A percentile compares a stretch with the other conserved stretches of the same genome.
These are phyloP conservation scores for Amphichorda felina DNA, from an alignment of 2,329 filamentous ascomycete genomes.

Conservation along the genomic window DNA sequence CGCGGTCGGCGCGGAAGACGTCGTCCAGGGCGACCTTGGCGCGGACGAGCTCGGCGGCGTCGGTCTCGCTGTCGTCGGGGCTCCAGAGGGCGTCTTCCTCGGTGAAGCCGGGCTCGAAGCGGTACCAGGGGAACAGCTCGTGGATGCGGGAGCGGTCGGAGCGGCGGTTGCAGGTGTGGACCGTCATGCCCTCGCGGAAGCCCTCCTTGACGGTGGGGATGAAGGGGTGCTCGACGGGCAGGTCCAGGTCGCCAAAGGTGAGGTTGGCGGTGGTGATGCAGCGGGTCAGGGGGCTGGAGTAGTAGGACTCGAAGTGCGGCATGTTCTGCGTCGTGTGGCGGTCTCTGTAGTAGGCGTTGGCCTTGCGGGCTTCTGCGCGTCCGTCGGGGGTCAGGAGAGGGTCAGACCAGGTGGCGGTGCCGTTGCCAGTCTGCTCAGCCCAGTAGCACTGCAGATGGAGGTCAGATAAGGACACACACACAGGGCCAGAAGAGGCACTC, in stretches of 20 bases:
- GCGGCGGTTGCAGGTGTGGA: slow-evolving; percentile 57
- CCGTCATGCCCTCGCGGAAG: slow-evolving; percentile 53
- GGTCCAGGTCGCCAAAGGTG: slow-evolving; percentile 42
- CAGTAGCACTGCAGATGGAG: slow-evolving; percentile 44
- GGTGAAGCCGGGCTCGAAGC: slow-evolving; percentile 48
- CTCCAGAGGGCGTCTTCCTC: slow-evolving; percentile 39
- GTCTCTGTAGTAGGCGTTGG: slow-evolving; percentile 45
- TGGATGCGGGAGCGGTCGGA: slow-evolving; percentile 41
- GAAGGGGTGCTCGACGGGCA: slow-evolving; percentile 40
- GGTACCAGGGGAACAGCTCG: slow-evolving; percentile 36
- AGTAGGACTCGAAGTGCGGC: slow-evolving; percentile 51
- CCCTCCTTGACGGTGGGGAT: slow-evolving; percentile 50
- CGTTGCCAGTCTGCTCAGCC: slow-evolving; percentile 51
- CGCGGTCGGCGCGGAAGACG: slow-evolving; percentile 38
- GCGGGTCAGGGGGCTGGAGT: slow-evolving; percentile 50
- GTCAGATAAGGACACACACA: too few species aligned
- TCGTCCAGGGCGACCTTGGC: slow-evolving; percentile 41
- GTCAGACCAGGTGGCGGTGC: slow-evolving; percentile 50
- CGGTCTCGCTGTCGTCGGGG: slow-evolving; percentile 26
- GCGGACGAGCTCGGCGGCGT: slow-evolving; percentile 33
- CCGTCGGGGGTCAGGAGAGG: slow-evolving; percentile 48
- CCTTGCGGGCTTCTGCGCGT: slow-evolving; percentile 41
- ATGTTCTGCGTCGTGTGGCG: slow-evolving; percentile 40
- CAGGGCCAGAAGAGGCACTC: slow-evolving; percentile 18
- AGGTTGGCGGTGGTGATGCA: slow-evolving; percentile 51